Evolutionary conservation across 2,329 filamentous ascomycete genomes (phyloP).

Genomic region (Phoma sp.): DNA sequence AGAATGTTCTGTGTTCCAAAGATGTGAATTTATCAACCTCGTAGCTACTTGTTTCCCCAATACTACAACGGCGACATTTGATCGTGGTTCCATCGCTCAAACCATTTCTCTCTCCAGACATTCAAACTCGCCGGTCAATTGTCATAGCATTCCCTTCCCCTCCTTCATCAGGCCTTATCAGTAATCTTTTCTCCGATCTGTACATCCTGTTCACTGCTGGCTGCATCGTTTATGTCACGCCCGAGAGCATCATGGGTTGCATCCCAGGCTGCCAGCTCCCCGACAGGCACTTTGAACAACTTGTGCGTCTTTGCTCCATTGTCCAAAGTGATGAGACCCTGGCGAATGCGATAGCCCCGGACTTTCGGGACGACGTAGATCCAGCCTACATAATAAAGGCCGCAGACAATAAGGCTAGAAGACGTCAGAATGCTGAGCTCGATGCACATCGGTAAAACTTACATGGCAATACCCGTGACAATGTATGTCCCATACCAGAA

Average conservation of each 20-base stretch:
- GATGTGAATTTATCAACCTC: no score
- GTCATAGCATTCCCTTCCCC: no score
- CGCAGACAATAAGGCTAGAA: slow-evolving; percentile 58
- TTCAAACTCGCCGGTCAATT: neutral
- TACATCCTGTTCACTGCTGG: neutral
- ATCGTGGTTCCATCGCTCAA: no score
- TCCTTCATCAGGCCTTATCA: neutral
- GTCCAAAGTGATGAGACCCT: slow-evolving; percentile 60
- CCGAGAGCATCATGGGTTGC: slow-evolving; percentile 59
- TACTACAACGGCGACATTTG: no score
- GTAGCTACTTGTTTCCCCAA: no score
- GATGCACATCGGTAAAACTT: slow-evolving; percentile 37
- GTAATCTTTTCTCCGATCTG: neutral
- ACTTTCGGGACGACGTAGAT: slow-evolving; percentile 62
- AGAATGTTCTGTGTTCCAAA: no score
- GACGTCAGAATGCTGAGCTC: neutral
- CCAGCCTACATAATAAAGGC: slow-evolving; percentile 65
- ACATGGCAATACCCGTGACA: slow-evolving; percentile 68
- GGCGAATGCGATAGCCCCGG: slow-evolving; percentile 61
- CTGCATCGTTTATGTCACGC: neutral
- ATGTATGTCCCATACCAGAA: slow-evolving; percentile 76
- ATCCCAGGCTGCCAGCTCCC: slow-evolving; percentile 63
- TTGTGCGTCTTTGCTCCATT: slow-evolving; percentile 56
- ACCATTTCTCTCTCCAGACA: neutral
- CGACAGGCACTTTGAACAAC: slow-evolving; percentile 61